phyloP scores from a whole-genome alignment of 192 early-diverging fungal species.

The Backusella parvicylindrica region DNA sequence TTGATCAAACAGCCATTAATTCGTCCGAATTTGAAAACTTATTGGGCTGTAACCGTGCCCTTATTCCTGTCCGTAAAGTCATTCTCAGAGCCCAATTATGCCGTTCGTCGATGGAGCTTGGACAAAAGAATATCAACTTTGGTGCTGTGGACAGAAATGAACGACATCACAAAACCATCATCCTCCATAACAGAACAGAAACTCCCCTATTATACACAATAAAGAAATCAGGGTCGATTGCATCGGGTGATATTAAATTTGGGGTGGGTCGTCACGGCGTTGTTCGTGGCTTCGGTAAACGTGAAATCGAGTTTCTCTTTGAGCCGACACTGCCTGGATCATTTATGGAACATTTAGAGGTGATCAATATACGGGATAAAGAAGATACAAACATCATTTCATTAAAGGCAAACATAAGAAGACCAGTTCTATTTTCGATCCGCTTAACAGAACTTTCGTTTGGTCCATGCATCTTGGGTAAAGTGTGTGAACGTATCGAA shows the following conservation, averaged over 20 bases:
- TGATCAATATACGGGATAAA: constrained; percentile 86
- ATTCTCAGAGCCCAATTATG: constrained; percentile 81
- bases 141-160: constrained; percentile 84
- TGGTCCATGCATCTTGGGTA: constrained; percentile 60
- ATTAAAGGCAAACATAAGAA: constrained; percentile 87
- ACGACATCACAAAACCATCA: constrained; percentile 78
- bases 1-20: constrained; percentile 68
- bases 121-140: constrained; percentile 98
- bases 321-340: constrained; percentile 80
- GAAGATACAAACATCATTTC: constrained; percentile 71
- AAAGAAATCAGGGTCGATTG: constrained; percentile 91
- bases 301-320: constrained; percentile 90
- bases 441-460: constrained; percentile 69
- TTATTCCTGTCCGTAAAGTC: constrained; percentile 85
- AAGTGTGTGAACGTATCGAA: constrained; percentile 46
- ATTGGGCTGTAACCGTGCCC: constrained; percentile 44
- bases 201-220: constrained; percentile 88
- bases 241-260: constrained; percentile 83
- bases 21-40: constrained; percentile 74
- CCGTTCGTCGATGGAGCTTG: constrained; percentile 83
- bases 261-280: constrained; percentile 80
- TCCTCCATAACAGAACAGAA: constrained; percentile 87
- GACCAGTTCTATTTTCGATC: constrained; percentile 83
- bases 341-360: constrained; percentile 80
- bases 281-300: constrained; percentile 83